These are phyloP conservation scores for Geosmithia flava DNA, from an alignment of 2,329 filamentous ascomycete genomes.

Conservation along the genomic window DNA sequence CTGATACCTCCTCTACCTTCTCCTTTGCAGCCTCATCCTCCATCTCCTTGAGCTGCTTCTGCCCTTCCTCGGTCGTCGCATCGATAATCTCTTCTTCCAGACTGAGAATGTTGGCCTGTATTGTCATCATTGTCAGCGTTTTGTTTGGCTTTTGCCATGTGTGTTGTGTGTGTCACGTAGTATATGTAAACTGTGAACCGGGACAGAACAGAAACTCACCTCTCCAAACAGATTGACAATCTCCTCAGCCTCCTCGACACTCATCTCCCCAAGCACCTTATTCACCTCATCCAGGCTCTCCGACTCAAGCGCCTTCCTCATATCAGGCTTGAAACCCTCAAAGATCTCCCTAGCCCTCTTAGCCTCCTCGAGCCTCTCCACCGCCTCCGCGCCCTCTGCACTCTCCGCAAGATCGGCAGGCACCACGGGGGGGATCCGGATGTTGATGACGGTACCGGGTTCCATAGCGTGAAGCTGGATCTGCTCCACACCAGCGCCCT, in stretches of 20 bases:
- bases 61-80: conserved; percentile 79
- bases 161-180: too few relatives aligned
- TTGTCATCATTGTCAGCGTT: conserved; percentile 8
- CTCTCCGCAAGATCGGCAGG: conserved; percentile 10
- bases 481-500: conserved; percentile 64
- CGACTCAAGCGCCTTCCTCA: conserved; percentile 74
- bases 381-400: conserved; percentile 46
- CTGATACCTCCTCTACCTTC: conserved; percentile 64
- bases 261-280: conserved; percentile 68
- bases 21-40: conserved; percentile 43
- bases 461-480: conserved; percentile 97
- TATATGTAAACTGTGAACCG: too few relatives aligned
- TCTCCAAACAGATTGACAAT: conserved; percentile 70
- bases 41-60: conserved; percentile 64
- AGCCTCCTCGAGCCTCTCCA: conserved; percentile 29
- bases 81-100: conserved; percentile 91
- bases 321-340: conserved; percentile 67
- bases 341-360: conserved; percentile 62
- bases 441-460: conserved; percentile 83
- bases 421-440: conserved; percentile 54
- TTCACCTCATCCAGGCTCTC: conserved; percentile 60
- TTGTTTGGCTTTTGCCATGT: too few relatives aligned
- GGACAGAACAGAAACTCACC: too few relatives aligned
- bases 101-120: conserved; percentile 70
- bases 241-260: conserved; percentile 75